phyloP scores from a whole-genome alignment of 2,329 filamentous ascomycete species.

The Ophiostoma tasmaniense region DNA sequence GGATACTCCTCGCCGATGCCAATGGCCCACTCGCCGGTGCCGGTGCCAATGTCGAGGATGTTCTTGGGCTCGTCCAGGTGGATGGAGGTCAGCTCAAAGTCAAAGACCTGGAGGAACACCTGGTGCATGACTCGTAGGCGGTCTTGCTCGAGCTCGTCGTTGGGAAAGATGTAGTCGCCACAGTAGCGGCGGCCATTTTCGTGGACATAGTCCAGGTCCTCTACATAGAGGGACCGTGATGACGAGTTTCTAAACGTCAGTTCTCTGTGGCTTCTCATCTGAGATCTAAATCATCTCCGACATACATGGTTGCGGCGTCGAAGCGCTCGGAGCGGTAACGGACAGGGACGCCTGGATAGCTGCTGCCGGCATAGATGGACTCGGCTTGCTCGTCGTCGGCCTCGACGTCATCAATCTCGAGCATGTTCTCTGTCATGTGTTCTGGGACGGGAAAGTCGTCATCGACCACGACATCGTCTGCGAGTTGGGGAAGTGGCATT shows the following conservation, averaged over 20 bases:
- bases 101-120: constrained; percentile 27
- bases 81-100: constrained; percentile 29
- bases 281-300: constrained; percentile 2
- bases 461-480: background rate
- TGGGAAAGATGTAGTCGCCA: constrained; percentile 51
- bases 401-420: constrained; percentile 22
- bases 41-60: constrained; percentile 52
- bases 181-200: constrained; percentile 55
- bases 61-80: constrained; percentile 31
- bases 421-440: constrained; percentile 7
- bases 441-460: background rate
- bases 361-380: constrained; percentile 37
- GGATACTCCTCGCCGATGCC: constrained; percentile 47
- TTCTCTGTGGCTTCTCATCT: background rate
- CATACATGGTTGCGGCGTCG: constrained; percentile 36
- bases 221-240: constrained; percentile 27
- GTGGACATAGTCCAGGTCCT: constrained; percentile 38
- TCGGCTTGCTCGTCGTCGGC: constrained; percentile 24
- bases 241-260: constrained; percentile 25
- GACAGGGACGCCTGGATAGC: constrained; percentile 31
- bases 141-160: constrained; percentile 46
- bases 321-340: constrained; percentile 31
- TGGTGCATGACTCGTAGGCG: constrained; percentile 29
- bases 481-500: background rate
- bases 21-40: constrained; percentile 45